Percentiles rank a stretch among this genome's conserved stretches.
phyloP scores from a whole-genome alignment of 352 stramenopile species.

The Phytopythium oedochilum region DNA sequence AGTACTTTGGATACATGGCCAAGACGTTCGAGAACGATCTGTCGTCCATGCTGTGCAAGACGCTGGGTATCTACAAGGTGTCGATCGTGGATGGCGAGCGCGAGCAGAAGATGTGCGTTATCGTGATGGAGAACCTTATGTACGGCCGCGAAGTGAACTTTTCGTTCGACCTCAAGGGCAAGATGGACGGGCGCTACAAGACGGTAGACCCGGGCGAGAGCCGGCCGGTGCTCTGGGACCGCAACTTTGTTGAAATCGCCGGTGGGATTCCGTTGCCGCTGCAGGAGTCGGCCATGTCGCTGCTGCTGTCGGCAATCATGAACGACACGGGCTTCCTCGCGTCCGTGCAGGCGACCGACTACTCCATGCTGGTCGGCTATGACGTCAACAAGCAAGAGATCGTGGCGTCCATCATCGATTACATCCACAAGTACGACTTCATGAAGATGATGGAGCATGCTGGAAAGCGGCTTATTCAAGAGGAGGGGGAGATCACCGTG shows the following conservation, averaged over 20 bases:
- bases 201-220: slow-evolving; percentile 20
- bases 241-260: slow-evolving; percentile 84
- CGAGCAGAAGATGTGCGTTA: slow-evolving; percentile 81
- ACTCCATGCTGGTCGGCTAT: slow-evolving; percentile 87
- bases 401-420: slow-evolving; percentile 87
- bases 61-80: slow-evolving; percentile 85
- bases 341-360: slow-evolving; percentile 81
- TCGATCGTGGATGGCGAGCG: slow-evolving; percentile 55
- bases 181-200: slow-evolving; percentile 83
- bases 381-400: slow-evolving; percentile 85
- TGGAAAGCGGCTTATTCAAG: slow-evolving; percentile 84
- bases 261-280: slow-evolving; percentile 76
- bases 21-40: slow-evolving; percentile 85
- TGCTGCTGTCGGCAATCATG: slow-evolving; percentile 78
- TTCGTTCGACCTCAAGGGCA: slow-evolving; percentile 86
- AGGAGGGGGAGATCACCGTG: slow-evolving; percentile 87
- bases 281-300: slow-evolving; percentile 77
- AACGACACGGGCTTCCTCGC: slow-evolving; percentile 85
- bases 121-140: slow-evolving; percentile 88
- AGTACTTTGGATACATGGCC: slow-evolving; percentile 89
- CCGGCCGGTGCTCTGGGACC: slow-evolving; percentile 73
- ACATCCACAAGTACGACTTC: slow-evolving; percentile 90
- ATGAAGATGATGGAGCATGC: slow-evolving; percentile 90
- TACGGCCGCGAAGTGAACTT: slow-evolving; percentile 85
- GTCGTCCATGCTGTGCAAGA: slow-evolving; percentile 86